Evolutionary conservation across 139 green algal species (phyloP).

Genomic region (Gonium pectorale): DNA sequence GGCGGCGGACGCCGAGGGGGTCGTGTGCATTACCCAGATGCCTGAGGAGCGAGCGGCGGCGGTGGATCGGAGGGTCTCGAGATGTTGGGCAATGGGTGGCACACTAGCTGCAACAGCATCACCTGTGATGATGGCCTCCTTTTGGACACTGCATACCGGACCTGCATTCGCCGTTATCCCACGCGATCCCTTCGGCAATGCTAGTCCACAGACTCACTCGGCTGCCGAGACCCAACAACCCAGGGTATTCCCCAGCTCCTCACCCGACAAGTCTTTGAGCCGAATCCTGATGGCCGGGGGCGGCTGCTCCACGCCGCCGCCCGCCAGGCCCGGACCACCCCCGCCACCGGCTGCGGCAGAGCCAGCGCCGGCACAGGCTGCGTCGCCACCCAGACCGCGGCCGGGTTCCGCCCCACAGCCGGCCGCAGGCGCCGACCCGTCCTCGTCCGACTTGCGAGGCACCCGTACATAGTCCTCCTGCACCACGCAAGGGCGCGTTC

Average conservation of each 20-base stretch:
- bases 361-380: not conserved
- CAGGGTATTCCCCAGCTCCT: not conserved
- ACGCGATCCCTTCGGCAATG: no score
- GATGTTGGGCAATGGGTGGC: no score
- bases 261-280: conserved; percentile 41
- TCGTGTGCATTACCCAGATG: conserved; percentile 59
- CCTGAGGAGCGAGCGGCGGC: not conserved
- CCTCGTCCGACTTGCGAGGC: conserved; percentile 23
- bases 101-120: no score
- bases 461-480: conserved; percentile 42
- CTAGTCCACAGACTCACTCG: no score
- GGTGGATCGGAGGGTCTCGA: no score
- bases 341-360: not conserved
- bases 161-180: no score
- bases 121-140: no score
- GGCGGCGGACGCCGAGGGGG: not conserved
- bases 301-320: conserved; percentile 16
- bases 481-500: no score
- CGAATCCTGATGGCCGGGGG: conserved; percentile 6
- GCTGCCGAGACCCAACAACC: no score
- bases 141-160: no score
- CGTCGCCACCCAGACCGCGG: not conserved
- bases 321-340: not conserved
- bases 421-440: not conserved
- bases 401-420: not conserved